Percentiles rank a stretch among this genome's conserved stretches.
phyloP scores from a whole-genome alignment of 768 basidiomycete genomes.

The Russula virescens region DNA sequence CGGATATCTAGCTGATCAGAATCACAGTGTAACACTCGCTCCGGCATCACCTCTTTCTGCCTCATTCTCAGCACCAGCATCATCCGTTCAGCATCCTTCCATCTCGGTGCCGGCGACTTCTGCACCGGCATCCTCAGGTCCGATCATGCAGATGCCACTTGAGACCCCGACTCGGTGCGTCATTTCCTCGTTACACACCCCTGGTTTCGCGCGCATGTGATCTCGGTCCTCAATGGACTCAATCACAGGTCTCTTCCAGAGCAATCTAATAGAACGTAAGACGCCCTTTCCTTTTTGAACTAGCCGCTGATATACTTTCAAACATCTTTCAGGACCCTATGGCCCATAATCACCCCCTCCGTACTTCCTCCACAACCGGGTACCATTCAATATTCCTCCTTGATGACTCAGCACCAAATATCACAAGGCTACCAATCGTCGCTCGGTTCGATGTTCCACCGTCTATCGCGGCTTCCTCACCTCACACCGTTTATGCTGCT shows the following conservation, averaged over 20 bases:
- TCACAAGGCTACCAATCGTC: constrained; percentile 57
- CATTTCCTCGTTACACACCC: not conserved
- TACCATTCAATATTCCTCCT: constrained; percentile 55
- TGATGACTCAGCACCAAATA: constrained; percentile 77
- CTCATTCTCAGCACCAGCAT: not conserved
- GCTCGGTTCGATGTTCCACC: constrained; percentile 57
- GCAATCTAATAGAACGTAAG: constrained; percentile 23
- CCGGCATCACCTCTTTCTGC: constrained; percentile 23
- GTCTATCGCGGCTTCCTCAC: no score
- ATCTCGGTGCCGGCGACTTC: not conserved
- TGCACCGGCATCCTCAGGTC: constrained; percentile 2
- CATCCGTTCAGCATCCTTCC: constrained; percentile 3
- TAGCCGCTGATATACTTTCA: not conserved
- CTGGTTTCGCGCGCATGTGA: not conserved
- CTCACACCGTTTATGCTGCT: no score
- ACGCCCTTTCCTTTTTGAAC: constrained; percentile 5
- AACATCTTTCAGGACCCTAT: constrained; percentile 9
- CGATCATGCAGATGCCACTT: constrained; percentile 20
- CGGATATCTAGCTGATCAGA: constrained; percentile 31
- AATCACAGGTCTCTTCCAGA: constrained; percentile 38
- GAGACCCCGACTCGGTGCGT: constrained; percentile 35
- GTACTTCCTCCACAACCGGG: constrained; percentile 46
- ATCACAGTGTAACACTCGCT: constrained; percentile 30
- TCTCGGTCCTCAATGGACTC: constrained; percentile 43
- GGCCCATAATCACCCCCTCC: constrained; percentile 67